phyloP scores from a whole-genome alignment of 1,284 basidiomycete species.

The Apiotrichum gracile region DNA sequence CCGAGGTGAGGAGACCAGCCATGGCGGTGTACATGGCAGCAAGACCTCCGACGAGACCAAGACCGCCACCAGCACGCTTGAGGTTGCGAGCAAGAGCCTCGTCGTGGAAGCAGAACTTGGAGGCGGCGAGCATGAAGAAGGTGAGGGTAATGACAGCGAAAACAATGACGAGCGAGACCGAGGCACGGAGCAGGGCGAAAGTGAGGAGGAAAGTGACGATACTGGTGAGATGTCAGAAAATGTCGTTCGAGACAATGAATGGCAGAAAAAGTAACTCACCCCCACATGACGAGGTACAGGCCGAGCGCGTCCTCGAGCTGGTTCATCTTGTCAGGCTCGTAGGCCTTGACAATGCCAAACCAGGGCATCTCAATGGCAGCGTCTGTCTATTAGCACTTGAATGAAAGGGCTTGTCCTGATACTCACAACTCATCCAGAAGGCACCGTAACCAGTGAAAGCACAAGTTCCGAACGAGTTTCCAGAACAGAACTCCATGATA shows the following conservation, averaged over 20 bases:
- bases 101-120: slow-evolving; percentile 28
- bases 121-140: slow-evolving; percentile 48
- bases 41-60: slow-evolving; percentile 53
- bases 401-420: slow-evolving; percentile 11
- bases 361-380: slow-evolving; percentile 31
- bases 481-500: slow-evolving; percentile 62
- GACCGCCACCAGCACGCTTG: slow-evolving; percentile 62
- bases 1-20: slow-evolving; percentile 43
- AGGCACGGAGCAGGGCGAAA: slow-evolving; percentile 5
- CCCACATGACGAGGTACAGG: slow-evolving; percentile 48
- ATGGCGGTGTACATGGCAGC: slow-evolving; percentile 47
- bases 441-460: slow-evolving; percentile 77
- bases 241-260: too few relatives aligned
- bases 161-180: slow-evolving; percentile 41
- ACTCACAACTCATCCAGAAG: slow-evolving; percentile 51
- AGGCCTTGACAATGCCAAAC: slow-evolving; percentile 51
- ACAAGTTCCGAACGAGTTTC: slow-evolving; percentile 56
- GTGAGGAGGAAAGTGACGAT: slow-evolving; percentile 16
- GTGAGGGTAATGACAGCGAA: slow-evolving; percentile 64
- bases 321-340: slow-evolving; percentile 43
- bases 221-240: not conserved
- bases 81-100: slow-evolving; percentile 1
- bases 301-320: slow-evolving; percentile 52
- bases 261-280: not conserved
- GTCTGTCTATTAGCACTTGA: too few relatives aligned